Conservation (phyloP, 108 stramenopile genomes). For the Parietichytrium sp. region DNA sequence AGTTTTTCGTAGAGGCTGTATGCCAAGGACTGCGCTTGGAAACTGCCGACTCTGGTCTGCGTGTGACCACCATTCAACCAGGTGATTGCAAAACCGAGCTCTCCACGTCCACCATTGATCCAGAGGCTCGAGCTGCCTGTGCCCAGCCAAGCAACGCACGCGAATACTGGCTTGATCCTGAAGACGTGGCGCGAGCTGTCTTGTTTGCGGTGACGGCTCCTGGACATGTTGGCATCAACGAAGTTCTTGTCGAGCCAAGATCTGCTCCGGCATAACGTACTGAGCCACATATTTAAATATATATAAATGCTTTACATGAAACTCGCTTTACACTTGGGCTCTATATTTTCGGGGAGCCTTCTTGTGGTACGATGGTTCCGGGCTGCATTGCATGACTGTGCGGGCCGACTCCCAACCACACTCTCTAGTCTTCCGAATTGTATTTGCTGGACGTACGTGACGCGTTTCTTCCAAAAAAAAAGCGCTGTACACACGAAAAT, state of each 20-base stretch:
- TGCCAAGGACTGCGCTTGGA: constrained; percentile 50
- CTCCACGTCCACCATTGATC: constrained; percentile 50
- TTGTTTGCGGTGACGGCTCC: constrained; percentile 73
- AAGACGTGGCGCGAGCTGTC: constrained; percentile 73
- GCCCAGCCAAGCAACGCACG: not conserved
- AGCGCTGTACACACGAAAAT: no score
- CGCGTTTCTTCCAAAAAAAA: no score
- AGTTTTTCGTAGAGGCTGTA: constrained; percentile 69
- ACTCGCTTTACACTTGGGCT: no score
- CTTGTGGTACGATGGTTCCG: no score
- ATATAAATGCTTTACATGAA: not conserved
- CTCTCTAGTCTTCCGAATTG: no score
- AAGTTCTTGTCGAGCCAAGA: constrained; percentile 71
- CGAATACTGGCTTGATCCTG: constrained; percentile 57
- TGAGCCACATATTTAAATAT: not conserved
- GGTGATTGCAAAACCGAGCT: constrained; percentile 55
- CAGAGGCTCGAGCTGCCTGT: not conserved
- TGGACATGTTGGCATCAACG: constrained; percentile 73
- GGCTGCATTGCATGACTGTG: no score
- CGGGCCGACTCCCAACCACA: no score
- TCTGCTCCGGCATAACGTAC: constrained; percentile 44
- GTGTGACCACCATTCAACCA: constrained; percentile 54
- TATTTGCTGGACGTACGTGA: no score
- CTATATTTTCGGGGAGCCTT: no score
- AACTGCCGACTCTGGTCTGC: constrained; percentile 46